Percentiles rank a stretch among this genome's conserved stretches.
Conservation (phyloP, 441 rosid species). For the Kokia cookei region DNA sequence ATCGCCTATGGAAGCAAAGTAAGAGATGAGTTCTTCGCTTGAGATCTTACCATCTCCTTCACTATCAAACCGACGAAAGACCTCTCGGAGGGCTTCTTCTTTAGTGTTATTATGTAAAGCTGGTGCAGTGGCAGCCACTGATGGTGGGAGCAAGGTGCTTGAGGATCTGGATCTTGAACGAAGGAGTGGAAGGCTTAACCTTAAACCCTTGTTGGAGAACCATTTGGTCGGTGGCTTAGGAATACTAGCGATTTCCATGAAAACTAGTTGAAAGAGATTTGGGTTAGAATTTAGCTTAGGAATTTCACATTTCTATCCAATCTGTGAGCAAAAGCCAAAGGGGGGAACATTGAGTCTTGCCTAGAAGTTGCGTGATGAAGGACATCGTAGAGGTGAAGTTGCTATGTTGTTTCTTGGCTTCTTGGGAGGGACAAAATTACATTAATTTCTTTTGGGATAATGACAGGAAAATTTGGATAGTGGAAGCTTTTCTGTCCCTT, state of each 20-base stretch:
- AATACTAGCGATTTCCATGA: conserved; percentile 10
- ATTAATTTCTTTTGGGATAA: not conserved
- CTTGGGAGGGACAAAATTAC: not conserved
- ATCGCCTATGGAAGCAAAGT: conserved; percentile 72
- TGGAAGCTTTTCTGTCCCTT: not conserved
- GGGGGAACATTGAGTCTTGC: not conserved
- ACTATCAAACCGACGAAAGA: conserved; percentile 49
- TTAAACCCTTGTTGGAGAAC: conserved; percentile 16
- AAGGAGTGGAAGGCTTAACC: conserved; percentile 5
- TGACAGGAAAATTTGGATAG: not conserved
- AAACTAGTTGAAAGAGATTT: not conserved
- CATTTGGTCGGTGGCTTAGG: conserved; percentile 15
- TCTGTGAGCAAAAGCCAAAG: not conserved
- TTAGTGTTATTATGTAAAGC: not conserved
- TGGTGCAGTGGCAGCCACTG: not conserved
- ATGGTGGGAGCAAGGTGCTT: not conserved
- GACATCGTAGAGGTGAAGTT: not conserved
- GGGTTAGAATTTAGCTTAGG: not conserved
- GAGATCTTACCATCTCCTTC: conserved; percentile 71
- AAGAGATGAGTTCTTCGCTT: conserved; percentile 48
- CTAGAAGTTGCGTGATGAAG: not conserved
- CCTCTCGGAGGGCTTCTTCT: conserved; percentile 39
- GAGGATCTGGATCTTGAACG: conserved; percentile 16
- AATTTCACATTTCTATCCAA: not conserved
- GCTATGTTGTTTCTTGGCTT: conserved; percentile 2